Percentiles rank a stretch among this genome's conserved stretches.
phyloP scores from a whole-genome alignment of 129 eudicot species.

The Pulicaria dysenterica region DNA sequence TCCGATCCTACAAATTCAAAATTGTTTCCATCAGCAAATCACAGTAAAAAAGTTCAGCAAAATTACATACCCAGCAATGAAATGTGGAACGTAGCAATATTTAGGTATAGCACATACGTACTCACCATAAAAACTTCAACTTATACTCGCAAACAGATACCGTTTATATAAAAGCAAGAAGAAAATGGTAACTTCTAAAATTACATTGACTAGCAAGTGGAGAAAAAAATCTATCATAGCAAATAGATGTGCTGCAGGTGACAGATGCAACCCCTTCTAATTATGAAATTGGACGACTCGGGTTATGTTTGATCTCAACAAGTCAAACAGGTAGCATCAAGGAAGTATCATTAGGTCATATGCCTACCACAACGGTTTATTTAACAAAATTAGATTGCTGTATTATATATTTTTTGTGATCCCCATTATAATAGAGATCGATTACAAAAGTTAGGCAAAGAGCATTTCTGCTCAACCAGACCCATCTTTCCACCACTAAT shows the following conservation, averaged over 20 bases:
- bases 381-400: background rate
- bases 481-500: background rate
- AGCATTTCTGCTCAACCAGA: background rate
- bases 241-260: background rate
- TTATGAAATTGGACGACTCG: background rate
- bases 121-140: conserved; percentile 1
- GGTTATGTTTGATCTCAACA: background rate
- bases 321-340: background rate
- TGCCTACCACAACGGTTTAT: background rate
- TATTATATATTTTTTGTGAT: background rate
- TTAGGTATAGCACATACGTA: background rate
- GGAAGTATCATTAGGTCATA: background rate
- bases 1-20: conserved; percentile 45
- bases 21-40: conserved; percentile 32
- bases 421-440: background rate
- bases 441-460: background rate
- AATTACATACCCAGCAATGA: conserved; percentile 3
- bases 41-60: background rate
- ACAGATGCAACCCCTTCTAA: background rate
- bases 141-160: background rate
- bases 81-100: conserved; percentile 1
- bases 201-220: background rate
- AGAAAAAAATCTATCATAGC: conserved; percentile 18
- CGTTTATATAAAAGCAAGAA: background rate
- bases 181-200: conserved; percentile 14